Percentiles rank a stretch among this genome's conserved stretches.
Conservation (phyloP, 1,139 yeast species). For the Entelexis sorbosivorans region DNA sequence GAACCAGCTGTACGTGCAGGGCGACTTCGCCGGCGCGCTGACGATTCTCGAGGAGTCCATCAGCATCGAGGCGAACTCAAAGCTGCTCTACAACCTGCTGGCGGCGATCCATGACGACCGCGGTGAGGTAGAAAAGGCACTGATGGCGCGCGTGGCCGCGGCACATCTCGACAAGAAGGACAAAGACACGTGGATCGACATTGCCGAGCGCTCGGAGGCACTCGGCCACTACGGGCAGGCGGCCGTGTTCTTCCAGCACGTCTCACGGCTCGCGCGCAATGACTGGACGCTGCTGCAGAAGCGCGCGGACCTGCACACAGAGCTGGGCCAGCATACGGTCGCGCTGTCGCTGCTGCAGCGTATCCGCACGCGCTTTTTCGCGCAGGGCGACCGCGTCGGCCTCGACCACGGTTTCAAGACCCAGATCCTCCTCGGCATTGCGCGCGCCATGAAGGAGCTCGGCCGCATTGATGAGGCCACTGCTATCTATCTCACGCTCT, state of each 20-base stretch:
- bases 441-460: conserved; percentile 64
- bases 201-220: conserved; percentile 64
- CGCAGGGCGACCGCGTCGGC: conserved; percentile 37
- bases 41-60: conserved; percentile 62
- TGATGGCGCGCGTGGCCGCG: conserved; percentile 73
- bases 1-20: conserved; percentile 63
- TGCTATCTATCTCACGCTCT: conserved; percentile 55
- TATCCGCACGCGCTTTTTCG: conserved; percentile 50
- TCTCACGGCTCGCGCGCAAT: conserved; percentile 29
- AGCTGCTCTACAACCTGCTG: conserved; percentile 71
- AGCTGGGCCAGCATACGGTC: conserved; percentile 51
- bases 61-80: conserved; percentile 62
- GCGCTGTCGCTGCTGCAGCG: conserved; percentile 68
- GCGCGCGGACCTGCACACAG: conserved; percentile 57
- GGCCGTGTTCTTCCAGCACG: conserved; percentile 65
- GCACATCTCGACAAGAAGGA: conserved; percentile 74
- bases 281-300: conserved; percentile 26
- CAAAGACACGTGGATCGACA: conserved; percentile 70
- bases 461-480: conserved; percentile 74
- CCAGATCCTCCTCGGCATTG: conserved; percentile 57
- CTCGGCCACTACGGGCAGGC: conserved; percentile 73
- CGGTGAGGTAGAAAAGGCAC: conserved; percentile 59
- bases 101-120: conserved; percentile 72
- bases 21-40: conserved; percentile 56
- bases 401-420: conserved; percentile 44